Evolutionary conservation across 2,329 filamentous ascomycete genomes (phyloP), one percentile per base, ranked within the genome.

Genomic region (Claviceps africana): DNA sequence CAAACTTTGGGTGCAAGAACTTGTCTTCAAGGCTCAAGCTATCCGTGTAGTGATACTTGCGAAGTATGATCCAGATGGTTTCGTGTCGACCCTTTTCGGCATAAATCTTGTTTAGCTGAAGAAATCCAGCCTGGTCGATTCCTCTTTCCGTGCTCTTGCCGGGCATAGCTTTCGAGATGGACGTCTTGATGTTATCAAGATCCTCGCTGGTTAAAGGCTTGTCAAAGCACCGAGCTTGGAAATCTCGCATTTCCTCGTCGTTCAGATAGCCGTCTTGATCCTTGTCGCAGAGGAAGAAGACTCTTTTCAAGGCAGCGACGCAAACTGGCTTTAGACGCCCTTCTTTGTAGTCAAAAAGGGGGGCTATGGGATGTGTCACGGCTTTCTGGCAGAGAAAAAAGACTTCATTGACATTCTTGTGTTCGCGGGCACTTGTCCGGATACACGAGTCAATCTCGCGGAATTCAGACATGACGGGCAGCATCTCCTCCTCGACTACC

Each of bases 381-480:
- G 93, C 93, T 65, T 97, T 97, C 67, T 98, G 93, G 67, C 93
- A 98, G 15, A 98, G 81, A 63, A 95, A 97, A 71, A 98, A 97
- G 54, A 91, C 88, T 67, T 91, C 90, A 65, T 95, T 95, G 65
- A 96, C 87, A 67, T 96, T 96, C 60, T 85, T 83, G 64, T 95
- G 88, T 62, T 95, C 88, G 60, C 88, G 82, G 21, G 91, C 89
- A 67, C 90, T 97, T 9, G 90, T 89, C 52, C 93, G 81, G 64
- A 98, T 97, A 69, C 93, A 98, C 0, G 90, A 95, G 66, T 98
- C 93, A 57, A 98, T 96, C 68, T 97, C 93, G 64, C 95, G 91
- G 70, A 97, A 98, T 70, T 98, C 93, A 55, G 87, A 85, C 93
- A 98, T 96, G 58, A 98, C 84, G 0, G 93, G 93, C 33, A 97